These are phyloP conservation scores for Athelia psychrophila DNA, from an alignment of 1,284 basidiomycete species.

Conservation along the genomic window DNA sequence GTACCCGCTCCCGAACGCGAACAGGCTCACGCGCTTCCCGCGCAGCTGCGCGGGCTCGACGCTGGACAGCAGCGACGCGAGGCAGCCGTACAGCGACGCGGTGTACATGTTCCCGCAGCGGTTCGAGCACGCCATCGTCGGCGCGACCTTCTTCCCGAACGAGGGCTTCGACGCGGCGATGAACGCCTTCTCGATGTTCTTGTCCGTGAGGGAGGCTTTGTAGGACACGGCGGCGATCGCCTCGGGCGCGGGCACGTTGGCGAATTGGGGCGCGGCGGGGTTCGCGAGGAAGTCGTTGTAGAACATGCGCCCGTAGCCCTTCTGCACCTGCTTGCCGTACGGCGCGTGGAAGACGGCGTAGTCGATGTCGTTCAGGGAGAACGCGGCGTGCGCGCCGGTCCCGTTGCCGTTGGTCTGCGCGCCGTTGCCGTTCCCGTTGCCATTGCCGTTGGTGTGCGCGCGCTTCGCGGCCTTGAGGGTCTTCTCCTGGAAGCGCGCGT, in stretches of 20 bases:
- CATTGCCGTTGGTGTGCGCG: constrained; percentile 36
- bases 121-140: constrained; percentile 80
- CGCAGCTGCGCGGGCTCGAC: constrained; percentile 65
- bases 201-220: constrained; percentile 83
- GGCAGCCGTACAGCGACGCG: constrained; percentile 92
- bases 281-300: constrained; percentile 92
- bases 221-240: constrained; percentile 66
- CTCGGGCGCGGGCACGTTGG: constrained; percentile 70
- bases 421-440: constrained; percentile 12
- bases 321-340: constrained; percentile 98
- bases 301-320: constrained; percentile 90
- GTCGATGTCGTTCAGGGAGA: constrained; percentile 82
- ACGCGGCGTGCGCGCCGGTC: constrained; percentile 38
- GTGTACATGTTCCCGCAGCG: constrained; percentile 99
- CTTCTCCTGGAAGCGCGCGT: constrained; percentile 87
- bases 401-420: background rate
- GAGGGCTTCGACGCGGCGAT: constrained; percentile 68
- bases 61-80: constrained; percentile 78
- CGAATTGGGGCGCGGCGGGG: constrained; percentile 74
- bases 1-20: constrained; percentile 92
- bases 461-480: constrained; percentile 63
- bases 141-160: constrained; percentile 73
- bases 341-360: constrained; percentile 93
- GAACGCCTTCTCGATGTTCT: constrained; percentile 94
- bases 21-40: constrained; percentile 87